Evolutionary conservation across 345 rosid species (phyloP), one percentile per base, ranked within the genome.

Genomic region (Gossypium ekmanianum): DNA sequence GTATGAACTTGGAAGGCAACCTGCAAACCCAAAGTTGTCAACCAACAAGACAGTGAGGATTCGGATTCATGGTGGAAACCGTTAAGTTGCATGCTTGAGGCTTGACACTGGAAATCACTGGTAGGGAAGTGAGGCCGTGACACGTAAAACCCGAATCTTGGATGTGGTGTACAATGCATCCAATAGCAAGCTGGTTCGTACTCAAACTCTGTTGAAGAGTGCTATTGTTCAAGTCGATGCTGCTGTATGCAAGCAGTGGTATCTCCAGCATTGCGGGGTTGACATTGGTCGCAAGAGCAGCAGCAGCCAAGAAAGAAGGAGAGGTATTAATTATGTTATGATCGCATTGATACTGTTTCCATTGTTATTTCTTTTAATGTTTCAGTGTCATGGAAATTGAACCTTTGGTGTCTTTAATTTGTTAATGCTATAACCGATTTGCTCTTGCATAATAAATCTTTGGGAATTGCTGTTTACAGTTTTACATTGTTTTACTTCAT

Each of bases 61-160:
- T 47, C 56, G 93, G 26, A 93, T 92, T 76, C 89, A 93, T 52
- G 97, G 94, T 16, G 97, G 94, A 0, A 92, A 90, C 39, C 48
- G 93, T 92, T 17, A 88, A 90, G 87, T 92, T 94, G 97, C 88
- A 94, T 71, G 94, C 97, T 20, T 88, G 86, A 87, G 97, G 62
- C 91, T 91, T 0, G 97, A 91, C 74, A 89, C 94, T 0, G 97
- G 97, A 80, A 91, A 91, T 80, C 89, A 82, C 87, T 88, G 92
- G 0, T 89, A 91, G 97, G 97, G 97, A 64, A 91, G 97, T 56
- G 97, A 90, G 78, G 90, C 97, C 0, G 88, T 87, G 62, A 88
- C 97, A 61, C 86, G 94, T 34, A 92, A 92, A 86, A 86, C 94
- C 22, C 86, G 94, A 54, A 79, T 90, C 67, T 91, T 90, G 9